Base-by-base conservation (phyloP, 1,284 basidiomycete genomes). In the Thecaphora thlaspeos region DNA sequence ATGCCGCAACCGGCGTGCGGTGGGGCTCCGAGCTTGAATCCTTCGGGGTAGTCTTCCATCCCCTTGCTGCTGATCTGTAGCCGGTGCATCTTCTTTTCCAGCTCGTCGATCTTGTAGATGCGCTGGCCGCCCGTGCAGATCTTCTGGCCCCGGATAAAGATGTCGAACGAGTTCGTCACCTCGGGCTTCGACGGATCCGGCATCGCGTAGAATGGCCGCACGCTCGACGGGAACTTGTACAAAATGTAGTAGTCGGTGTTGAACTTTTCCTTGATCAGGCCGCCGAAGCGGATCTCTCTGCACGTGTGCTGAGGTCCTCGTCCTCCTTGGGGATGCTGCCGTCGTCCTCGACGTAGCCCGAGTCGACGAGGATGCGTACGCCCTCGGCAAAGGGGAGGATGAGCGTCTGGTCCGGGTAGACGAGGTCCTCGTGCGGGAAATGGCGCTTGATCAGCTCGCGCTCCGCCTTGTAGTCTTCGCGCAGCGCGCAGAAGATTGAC, bases 261-360 rank as follows among this genome's bases (percentile, higher is more conserved):
- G 79, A 92, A 94, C 81, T 94, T 95, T 53, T 86, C 86, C 78
- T 88, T 90, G 72, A 97, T 86, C 48, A 97, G 82, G 48, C 86
- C 83, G 26, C 94, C 94, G 22, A 97, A 86, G 49, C 89, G 84
- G 81, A 90, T 93, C 81, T 98, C 94, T 75, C 92, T 90, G 68
- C 88, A 86, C 7, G 91, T 95, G 90, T 94, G 34, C 30, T 17
- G 8, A 75, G 52, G 46, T 75, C 73, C 41, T 75, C 71, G 43
- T 70, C 66, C 53, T 62, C 61, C 46, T 55, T 65, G 37, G 71
- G 71, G 39, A 58, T n/a, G 41, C 46, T 61, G 30, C 71, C 71
- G 44, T 70, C 68, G 32, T 73, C 71, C 15, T 72, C 68, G 22
- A 61, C 54, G 53, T 62, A 75, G 40, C 73, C 79, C 5, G 77